A percentile compares a stretch with the other conserved stretches of the same genome.
These are phyloP conservation scores for Trametes cinnabarina DNA, from an alignment of 768 basidiomycete species.

Conservation along the genomic window DNA sequence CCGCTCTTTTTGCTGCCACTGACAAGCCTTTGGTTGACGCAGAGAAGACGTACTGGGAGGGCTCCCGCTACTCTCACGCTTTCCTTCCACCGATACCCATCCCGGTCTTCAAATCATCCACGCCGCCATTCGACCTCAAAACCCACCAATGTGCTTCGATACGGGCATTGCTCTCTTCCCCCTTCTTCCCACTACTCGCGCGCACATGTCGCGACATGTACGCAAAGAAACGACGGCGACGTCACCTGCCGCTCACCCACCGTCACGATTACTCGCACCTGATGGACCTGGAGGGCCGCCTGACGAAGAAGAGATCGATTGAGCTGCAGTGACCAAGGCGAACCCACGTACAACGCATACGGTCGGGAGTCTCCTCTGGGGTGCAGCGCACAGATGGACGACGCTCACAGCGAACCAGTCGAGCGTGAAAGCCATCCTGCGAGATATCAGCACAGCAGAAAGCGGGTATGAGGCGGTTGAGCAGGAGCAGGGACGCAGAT, in stretches of 20 bases:
- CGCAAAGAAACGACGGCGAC: slow-evolving; percentile 35
- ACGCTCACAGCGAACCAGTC: slow-evolving; percentile 85
- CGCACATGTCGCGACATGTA: slow-evolving; percentile 55
- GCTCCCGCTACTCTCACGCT: slow-evolving; percentile 52
- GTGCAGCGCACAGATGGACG: slow-evolving; percentile 71
- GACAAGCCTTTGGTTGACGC: slow-evolving; percentile 28
- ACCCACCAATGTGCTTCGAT: not conserved
- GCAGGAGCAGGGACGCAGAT: not conserved
- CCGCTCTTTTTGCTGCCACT: slow-evolving; percentile 51
- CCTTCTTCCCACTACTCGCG: slow-evolving; percentile 49
- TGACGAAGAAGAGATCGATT: slow-evolving; percentile 42
- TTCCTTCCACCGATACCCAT: slow-evolving; percentile 62
- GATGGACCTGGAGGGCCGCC: not conserved
- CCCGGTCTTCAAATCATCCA: slow-evolving; percentile 42
- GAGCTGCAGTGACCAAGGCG: slow-evolving; percentile 50
- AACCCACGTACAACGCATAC: slow-evolving; percentile 75
- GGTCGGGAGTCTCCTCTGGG: slow-evolving; percentile 67
- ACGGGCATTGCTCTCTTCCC: slow-evolving; percentile 16
- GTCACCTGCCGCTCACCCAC: not conserved
- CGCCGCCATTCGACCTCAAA: slow-evolving; percentile 12
- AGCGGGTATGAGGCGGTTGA: slow-evolving; percentile 29
- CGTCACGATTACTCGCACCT: not conserved
- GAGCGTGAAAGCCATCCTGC: slow-evolving; percentile 72
- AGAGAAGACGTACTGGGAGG: slow-evolving; percentile 55
- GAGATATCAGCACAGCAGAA: slow-evolving; percentile 53